phyloP scores from a whole-genome alignment of 2,329 filamentous ascomycete genomes.

The Botrytis elliptica region DNA sequence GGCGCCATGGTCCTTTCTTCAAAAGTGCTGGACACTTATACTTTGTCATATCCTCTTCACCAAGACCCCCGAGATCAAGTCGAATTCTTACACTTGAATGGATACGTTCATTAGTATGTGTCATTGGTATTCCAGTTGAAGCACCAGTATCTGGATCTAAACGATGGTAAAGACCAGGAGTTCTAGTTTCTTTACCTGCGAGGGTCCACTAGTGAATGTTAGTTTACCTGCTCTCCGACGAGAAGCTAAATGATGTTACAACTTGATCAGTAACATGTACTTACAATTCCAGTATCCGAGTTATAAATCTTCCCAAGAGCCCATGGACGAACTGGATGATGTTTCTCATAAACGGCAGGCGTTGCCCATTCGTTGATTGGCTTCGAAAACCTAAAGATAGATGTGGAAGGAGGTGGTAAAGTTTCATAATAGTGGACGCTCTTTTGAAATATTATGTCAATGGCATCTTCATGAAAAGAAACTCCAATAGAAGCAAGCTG shows the following conservation, averaged over 20 bases:
- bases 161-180: slow-evolving; percentile 42
- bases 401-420: slow-evolving; percentile 25
- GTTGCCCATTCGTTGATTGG: slow-evolving; percentile 45
- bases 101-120: slow-evolving; percentile 43
- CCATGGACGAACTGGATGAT: slow-evolving; percentile 45
- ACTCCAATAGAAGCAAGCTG: slow-evolving; percentile 41
- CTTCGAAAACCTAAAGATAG: slow-evolving; percentile 26
- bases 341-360: slow-evolving; percentile 48
- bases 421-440: slow-evolving; percentile 37
- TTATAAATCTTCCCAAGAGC: slow-evolving; percentile 40
- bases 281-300: slow-evolving; percentile 32
- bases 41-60: slow-evolving; percentile 39
- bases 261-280: background rate
- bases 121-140: slow-evolving; percentile 41
- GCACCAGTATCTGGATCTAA: slow-evolving; percentile 43
- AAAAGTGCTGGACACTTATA: slow-evolving; percentile 43
- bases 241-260: slow-evolving; percentile 31
- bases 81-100: slow-evolving; percentile 39
- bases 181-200: slow-evolving; percentile 42
- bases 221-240: background rate
- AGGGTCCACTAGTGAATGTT: slow-evolving; percentile 39
- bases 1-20: slow-evolving; percentile 32
- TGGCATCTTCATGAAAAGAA: slow-evolving; percentile 40
- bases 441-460: slow-evolving; percentile 37
- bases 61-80: slow-evolving; percentile 40